Evolutionary conservation across 148 eudicot species (phyloP).

Genomic region (Spergularia marina): DNA sequence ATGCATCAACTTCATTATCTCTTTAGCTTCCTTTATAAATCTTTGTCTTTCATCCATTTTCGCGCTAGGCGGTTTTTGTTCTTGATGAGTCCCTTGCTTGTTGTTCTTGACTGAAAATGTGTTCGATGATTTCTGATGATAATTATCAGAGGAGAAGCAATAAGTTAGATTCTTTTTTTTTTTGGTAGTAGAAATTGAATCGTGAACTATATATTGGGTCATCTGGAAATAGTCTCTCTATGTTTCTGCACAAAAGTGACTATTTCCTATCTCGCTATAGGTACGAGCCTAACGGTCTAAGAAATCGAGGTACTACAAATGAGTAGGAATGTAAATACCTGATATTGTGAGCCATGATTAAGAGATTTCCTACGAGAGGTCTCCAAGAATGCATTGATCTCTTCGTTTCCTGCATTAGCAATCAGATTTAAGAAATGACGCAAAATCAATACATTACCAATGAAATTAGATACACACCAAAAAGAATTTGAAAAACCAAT

Average conservation of each 20-base stretch:
- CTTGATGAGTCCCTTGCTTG: not conserved
- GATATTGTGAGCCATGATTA: not conserved
- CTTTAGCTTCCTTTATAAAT: conserved; percentile 34
- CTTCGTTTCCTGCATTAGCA: conserved; percentile 19
- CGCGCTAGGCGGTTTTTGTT: not conserved
- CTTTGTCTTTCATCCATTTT: conserved; percentile 27
- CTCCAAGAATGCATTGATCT: not conserved
- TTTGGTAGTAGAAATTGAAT: too few species aligned
- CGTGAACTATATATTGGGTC: too few species aligned
- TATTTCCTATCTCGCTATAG: too few species aligned
- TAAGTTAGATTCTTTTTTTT: not conserved
- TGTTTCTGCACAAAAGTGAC: too few species aligned
- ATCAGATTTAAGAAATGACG: not conserved
- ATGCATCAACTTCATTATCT: conserved; percentile 49
- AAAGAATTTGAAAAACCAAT: too few species aligned
- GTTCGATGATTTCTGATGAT: conserved; percentile 16
- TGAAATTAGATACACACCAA: too few species aligned
- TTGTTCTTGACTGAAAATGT: not conserved
- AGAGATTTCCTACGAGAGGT: not conserved
- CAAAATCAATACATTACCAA: too few species aligned
- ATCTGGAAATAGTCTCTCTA: too few species aligned
- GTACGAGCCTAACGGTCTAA: too few species aligned
- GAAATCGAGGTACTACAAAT: too few species aligned
- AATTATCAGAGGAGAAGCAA: not conserved
- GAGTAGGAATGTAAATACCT: conserved; percentile 4